Evolutionary conservation across 2,329 filamentous ascomycete species (phyloP).

Genomic region (Xylaria sp.): DNA sequence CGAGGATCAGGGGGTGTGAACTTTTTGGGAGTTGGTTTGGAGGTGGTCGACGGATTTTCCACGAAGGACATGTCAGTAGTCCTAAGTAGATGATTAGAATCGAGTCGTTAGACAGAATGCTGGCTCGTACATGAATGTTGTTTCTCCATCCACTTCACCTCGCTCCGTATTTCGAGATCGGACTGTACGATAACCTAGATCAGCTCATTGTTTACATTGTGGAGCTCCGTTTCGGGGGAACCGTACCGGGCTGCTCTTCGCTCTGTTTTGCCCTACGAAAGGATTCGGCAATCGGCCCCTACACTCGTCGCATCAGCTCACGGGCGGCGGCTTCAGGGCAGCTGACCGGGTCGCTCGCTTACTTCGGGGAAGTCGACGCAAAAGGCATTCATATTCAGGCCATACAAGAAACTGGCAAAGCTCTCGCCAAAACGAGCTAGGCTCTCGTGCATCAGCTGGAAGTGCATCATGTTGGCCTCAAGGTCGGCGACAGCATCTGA

Average conservation of each 20-base stretch:
- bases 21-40: constrained; percentile 60
- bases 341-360: background rate
- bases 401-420: constrained; percentile 95
- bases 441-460: constrained; percentile 97
- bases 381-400: constrained; percentile 98
- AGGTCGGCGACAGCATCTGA: constrained; percentile 94
- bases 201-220: constrained; percentile 10
- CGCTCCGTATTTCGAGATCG: constrained; percentile 48
- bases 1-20: constrained; percentile 57
- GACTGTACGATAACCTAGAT: constrained; percentile 27
- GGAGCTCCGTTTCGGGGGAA: constrained; percentile 5
- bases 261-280: constrained; percentile 75
- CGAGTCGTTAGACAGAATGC: constrained; percentile 31
- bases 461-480: constrained; percentile 96
- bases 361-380: constrained; percentile 98
- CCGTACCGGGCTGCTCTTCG: constrained; percentile 50
- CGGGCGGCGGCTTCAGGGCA: background rate
- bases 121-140: constrained; percentile 82
- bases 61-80: constrained; percentile 93
- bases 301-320: constrained; percentile 15
- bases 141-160: constrained; percentile 69
- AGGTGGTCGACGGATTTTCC: constrained; percentile 77
- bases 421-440: constrained; percentile 93
- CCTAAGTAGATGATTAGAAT: constrained; percentile 58
- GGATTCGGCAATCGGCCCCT: constrained; percentile 87